Conservation (phyloP, 305 asterid species). For the Nicotiana rustica region DNA sequence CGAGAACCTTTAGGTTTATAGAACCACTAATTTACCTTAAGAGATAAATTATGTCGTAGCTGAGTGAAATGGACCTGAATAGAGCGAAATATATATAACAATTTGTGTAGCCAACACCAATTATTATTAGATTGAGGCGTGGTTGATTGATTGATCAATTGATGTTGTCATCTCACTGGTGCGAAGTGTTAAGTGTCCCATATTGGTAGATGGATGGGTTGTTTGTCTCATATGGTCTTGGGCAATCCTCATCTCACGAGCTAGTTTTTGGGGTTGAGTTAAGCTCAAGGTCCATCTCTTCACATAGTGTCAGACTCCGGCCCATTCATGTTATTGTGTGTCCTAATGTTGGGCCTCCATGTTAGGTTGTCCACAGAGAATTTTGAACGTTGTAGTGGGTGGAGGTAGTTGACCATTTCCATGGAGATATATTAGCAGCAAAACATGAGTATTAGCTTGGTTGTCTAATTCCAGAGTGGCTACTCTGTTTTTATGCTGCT, state of each 20-base stretch:
- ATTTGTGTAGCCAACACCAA: slow-evolving; percentile 9
- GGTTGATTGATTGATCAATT: slow-evolving; percentile 15
- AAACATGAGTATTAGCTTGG: slow-evolving; percentile 12
- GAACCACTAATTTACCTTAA: slow-evolving; percentile 17
- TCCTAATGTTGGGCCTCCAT: no score
- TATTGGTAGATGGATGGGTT: no score
- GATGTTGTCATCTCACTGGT: background rate
- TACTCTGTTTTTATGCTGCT: slow-evolving; percentile 9
- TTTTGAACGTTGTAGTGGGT: slow-evolving; percentile 15
- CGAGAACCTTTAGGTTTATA: background rate
- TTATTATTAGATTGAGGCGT: background rate
- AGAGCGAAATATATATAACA: background rate
- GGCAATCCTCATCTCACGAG: no score
- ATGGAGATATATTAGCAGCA: background rate
- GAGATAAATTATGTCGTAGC: background rate
- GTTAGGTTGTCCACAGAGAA: background rate
- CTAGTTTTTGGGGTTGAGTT: no score
- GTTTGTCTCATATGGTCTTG: no score
- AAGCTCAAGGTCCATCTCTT: no score
- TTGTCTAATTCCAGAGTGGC: background rate
- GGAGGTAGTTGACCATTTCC: background rate
- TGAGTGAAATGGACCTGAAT: slow-evolving; percentile 22
- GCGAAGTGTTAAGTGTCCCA: slow-evolving; percentile 1
- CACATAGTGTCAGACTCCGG: no score
- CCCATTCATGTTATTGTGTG: no score